Evolutionary conservation across 1,139 yeast species (phyloP).

Genomic region (Eremothecium cymbalariae): DNA sequence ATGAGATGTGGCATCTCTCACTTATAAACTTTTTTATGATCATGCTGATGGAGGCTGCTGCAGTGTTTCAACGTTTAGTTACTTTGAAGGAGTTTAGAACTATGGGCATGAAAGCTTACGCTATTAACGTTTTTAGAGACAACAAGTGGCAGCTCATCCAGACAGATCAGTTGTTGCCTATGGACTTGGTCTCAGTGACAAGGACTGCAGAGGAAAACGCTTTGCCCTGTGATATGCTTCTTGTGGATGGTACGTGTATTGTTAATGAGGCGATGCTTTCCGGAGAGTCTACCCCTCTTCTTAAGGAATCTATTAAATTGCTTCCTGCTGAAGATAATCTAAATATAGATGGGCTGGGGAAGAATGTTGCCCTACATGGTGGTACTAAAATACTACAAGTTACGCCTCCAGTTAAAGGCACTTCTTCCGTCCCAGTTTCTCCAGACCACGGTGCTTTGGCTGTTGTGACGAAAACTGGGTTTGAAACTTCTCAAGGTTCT

Average conservation of each 20-base stretch:
- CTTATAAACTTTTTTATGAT: constrained; percentile 87
- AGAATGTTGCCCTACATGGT: constrained; percentile 84
- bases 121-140: constrained; percentile 64
- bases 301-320: constrained; percentile 81
- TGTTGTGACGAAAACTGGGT: constrained; percentile 85
- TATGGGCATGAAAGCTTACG: constrained; percentile 94
- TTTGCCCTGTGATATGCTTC: constrained; percentile 87
- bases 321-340: constrained; percentile 66
- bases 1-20: constrained; percentile 95
- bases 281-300: constrained; percentile 94
- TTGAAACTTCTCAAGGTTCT: constrained; percentile 96
- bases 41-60: constrained; percentile 86
- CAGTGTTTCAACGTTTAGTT: constrained; percentile 89
- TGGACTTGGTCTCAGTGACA: constrained; percentile 80
- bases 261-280: constrained; percentile 97
- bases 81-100: constrained; percentile 93
- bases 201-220: constrained; percentile 90
- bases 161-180: constrained; percentile 78
- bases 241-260: constrained; percentile 82
- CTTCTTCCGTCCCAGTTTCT: constrained; percentile 44
- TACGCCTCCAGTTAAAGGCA: constrained; percentile 47
- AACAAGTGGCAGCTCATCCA: constrained; percentile 59
- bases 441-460: constrained; percentile 95
- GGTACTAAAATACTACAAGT: constrained; percentile 97
- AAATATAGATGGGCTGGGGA: constrained; percentile 76